Conservation (phyloP, 2,329 filamentous ascomycete genomes). For the Zopfia rhizophila region DNA sequence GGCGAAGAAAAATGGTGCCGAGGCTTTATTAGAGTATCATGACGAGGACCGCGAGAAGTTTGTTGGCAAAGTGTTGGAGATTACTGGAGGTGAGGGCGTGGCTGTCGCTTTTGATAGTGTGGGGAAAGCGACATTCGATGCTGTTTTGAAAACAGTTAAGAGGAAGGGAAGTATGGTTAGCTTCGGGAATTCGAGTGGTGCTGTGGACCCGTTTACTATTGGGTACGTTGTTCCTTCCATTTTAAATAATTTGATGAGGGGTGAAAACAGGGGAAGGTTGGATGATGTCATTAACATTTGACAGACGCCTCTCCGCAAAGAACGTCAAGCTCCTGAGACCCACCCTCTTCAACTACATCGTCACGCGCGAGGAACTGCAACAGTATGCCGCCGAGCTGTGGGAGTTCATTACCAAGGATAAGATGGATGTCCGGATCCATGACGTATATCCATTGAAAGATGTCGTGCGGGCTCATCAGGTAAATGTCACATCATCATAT, state of each 20-base stretch:
- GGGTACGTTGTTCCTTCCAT: conserved; percentile 59
- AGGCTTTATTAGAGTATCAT: conserved; percentile 76
- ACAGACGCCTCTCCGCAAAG: conserved; percentile 71
- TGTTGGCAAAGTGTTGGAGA: conserved; percentile 67
- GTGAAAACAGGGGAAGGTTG: background rate
- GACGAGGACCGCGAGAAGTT: conserved; percentile 59
- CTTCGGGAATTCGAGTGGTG: conserved; percentile 85
- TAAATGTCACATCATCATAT: conserved; percentile 34
- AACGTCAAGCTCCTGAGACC: conserved; percentile 82
- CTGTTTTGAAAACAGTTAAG: conserved; percentile 76
- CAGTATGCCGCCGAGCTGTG: conserved; percentile 78
- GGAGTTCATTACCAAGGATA: conserved; percentile 72
- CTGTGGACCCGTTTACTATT: conserved; percentile 75
- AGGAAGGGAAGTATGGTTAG: conserved; percentile 80
- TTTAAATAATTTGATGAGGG: background rate
- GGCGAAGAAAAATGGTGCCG: conserved; percentile 76
- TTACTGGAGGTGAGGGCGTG: conserved; percentile 78
- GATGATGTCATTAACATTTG: background rate
- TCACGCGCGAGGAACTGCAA: conserved; percentile 72
- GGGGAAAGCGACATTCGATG: conserved; percentile 85
- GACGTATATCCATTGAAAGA: conserved; percentile 81
- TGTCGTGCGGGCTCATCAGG: conserved; percentile 73
- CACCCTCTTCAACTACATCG: conserved; percentile 73
- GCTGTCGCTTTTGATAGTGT: conserved; percentile 87
- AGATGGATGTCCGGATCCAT: conserved; percentile 78